These are phyloP conservation scores for Euphorbia tirucalli DNA, from an alignment of 345 rosid species.

Conservation along the genomic window DNA sequence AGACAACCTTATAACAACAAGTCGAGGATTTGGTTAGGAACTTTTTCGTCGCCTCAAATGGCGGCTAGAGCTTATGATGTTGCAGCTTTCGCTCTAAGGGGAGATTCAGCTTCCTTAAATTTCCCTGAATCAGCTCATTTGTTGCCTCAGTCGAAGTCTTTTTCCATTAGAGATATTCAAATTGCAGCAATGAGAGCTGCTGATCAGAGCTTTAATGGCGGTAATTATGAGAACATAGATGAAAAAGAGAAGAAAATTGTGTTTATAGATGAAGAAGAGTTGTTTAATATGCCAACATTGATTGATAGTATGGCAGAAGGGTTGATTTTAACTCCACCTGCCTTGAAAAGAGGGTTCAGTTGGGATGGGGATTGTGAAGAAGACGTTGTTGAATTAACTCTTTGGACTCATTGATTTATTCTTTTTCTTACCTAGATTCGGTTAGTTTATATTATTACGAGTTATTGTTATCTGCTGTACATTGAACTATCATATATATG, in stretches of 20 bases:
- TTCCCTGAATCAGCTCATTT: conserved; percentile 37
- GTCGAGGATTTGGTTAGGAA: conserved; percentile 52
- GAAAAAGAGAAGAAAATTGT: conserved; percentile 1
- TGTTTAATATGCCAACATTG: conserved; percentile 58
- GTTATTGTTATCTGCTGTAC: too few species aligned
- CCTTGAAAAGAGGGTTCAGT: conserved; percentile 36
- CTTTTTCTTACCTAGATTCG: too few species aligned
- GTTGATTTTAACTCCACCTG: conserved; percentile 50
- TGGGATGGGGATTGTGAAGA: conserved; percentile 34
- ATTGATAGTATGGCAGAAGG: conserved; percentile 60
- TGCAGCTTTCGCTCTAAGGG: conserved; percentile 44
- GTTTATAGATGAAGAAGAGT: conserved; percentile 52
- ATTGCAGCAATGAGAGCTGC: conserved; percentile 42
- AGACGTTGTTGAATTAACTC: conserved; percentile 33
- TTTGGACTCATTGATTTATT: conserved; percentile 43
- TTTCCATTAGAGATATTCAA: conserved; percentile 39
- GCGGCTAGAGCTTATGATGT: conserved; percentile 55
- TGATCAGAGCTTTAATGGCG: neutral
- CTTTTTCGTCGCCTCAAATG: conserved; percentile 40
- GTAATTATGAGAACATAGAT: neutral
- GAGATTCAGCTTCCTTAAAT: conserved; percentile 39
- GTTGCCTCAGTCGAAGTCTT: conserved; percentile 36
- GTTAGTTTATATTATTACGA: too few species aligned
- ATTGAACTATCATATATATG: too few species aligned
- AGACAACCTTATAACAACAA: conserved; percentile 38